A percentile compares a stretch with the other conserved stretches of the same genome.
phyloP scores from a whole-genome alignment of 345 rosid species.

The Rhodamnia rubescens region DNA sequence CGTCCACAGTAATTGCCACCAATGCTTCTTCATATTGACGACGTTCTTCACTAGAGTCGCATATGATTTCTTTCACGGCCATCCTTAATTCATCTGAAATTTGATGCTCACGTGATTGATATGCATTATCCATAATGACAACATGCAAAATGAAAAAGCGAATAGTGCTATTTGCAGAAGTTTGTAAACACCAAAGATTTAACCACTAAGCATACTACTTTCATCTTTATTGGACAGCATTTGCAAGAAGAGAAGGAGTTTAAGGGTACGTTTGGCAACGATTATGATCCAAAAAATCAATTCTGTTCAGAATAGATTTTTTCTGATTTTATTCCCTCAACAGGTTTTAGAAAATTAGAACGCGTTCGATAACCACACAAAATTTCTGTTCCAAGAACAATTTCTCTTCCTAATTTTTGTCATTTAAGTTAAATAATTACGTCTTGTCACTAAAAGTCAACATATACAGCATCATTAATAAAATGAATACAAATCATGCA shows the following conservation, averaged over 20 bases:
- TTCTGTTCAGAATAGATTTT: too few species aligned
- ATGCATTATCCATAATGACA: background rate
- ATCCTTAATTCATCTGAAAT: constrained; percentile 60
- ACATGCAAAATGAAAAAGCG: background rate
- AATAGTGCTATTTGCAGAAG: background rate
- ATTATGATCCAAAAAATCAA: too few species aligned
- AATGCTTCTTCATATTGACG: constrained; percentile 65
- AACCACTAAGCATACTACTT: background rate
- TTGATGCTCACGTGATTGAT: background rate
- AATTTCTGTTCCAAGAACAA: too few species aligned
- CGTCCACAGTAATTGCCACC: constrained; percentile 70
- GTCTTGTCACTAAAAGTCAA: too few species aligned
- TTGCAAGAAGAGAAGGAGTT: background rate
- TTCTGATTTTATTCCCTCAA: too few species aligned
- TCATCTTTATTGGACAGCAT: background rate
- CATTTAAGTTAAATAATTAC: too few species aligned
- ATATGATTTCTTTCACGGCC: constrained; percentile 85
- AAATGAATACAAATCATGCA: too few species aligned
- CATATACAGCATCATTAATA: too few species aligned
- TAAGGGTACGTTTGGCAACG: too few species aligned
- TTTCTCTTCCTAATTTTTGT: too few species aligned
- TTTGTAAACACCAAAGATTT: background rate
- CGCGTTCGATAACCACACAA: too few species aligned
- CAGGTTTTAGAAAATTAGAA: too few species aligned
- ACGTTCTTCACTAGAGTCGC: constrained; percentile 48